Percentiles rank a stretch among this genome's conserved stretches.
Conservation (phyloP, 306 rosid genomes). For the Dryas alaskensis region DNA sequence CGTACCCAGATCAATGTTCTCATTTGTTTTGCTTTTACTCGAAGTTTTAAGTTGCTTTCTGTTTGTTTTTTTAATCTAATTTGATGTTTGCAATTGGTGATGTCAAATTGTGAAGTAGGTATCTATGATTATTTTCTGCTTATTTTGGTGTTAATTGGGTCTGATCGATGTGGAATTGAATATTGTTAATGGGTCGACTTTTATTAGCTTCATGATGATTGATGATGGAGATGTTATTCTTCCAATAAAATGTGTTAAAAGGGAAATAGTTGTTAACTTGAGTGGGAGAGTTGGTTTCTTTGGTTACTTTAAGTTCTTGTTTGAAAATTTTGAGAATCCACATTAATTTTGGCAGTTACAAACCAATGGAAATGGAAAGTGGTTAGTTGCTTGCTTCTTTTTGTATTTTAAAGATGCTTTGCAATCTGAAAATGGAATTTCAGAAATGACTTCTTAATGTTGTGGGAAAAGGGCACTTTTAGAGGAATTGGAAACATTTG, state of each 20-base stretch:
- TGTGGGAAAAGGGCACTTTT: not conserved
- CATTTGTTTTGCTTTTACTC: not conserved
- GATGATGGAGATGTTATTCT: not conserved
- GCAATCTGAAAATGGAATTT: conserved; percentile 9
- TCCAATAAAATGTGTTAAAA: not conserved
- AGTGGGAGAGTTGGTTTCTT: not conserved
- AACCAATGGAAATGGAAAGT: conserved; percentile 2
- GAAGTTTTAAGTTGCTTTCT: not conserved
- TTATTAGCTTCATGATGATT: not conserved
- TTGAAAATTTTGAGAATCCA: not conserved
- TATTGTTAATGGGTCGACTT: not conserved
- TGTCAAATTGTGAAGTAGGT: conserved; percentile 4
- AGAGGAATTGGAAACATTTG: not conserved
- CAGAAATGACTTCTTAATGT: not conserved
- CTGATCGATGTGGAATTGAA: conserved; percentile 7
- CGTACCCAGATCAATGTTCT: conserved; percentile 33
- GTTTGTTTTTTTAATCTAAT: not conserved
- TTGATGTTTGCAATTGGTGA: not conserved
- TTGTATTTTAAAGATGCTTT: not conserved
- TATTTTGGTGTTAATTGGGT: conserved; percentile 4
- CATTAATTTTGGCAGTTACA: not conserved
- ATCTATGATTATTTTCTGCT: conserved; percentile 6
- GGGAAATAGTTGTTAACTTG: not conserved
- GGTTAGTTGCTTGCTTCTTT: conserved; percentile 6
- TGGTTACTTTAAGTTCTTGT: not conserved